A percentile compares a stretch with the other conserved stretches of the same genome.
These are phyloP conservation scores for Chenopodium berlandieri DNA, from an alignment of 148 eudicot species.

Conservation along the genomic window DNA sequence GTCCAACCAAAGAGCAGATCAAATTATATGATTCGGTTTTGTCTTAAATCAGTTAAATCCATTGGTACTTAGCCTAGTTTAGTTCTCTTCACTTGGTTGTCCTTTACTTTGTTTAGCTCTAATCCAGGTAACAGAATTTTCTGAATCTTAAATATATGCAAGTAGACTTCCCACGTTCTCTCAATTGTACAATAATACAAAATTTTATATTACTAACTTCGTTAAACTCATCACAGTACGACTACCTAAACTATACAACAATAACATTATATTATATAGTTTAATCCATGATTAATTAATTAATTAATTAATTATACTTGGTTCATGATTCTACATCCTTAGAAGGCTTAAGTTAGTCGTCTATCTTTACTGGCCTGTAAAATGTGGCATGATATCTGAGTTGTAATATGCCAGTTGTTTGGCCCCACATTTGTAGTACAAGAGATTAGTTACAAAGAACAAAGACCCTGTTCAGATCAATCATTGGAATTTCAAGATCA, in stretches of 20 bases:
- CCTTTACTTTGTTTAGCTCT: constrained; percentile 5
- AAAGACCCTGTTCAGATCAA: constrained; percentile 13
- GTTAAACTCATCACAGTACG: not conserved
- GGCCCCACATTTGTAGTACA: constrained; percentile 51
- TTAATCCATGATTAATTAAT: not conserved
- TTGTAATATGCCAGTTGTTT: constrained; percentile 40
- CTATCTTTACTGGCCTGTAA: not conserved
- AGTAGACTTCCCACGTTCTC: constrained; percentile 18
- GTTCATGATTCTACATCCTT: not conserved
- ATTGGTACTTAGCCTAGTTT: not conserved
- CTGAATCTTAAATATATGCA: not conserved
- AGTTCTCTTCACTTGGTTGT: constrained; percentile 21
- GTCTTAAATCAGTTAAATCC: not conserved
- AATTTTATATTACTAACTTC: not conserved
- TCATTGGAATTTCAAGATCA: constrained; percentile 14
- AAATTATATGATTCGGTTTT: constrained; percentile 14
- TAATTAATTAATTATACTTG: not conserved
- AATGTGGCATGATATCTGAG: constrained; percentile 32
- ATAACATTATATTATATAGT: not conserved
- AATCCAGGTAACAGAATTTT: constrained; percentile 8
- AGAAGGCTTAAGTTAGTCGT: not conserved
- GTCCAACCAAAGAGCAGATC: constrained; percentile 22
- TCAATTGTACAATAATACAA: not conserved
- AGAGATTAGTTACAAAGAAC: constrained; percentile 34
- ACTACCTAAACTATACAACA: constrained; percentile 4